These are phyloP conservation scores for Annulohypoxylon maeteangense DNA, from an alignment of 495 filamentous ascomycete genomes.

Conservation along the genomic window DNA sequence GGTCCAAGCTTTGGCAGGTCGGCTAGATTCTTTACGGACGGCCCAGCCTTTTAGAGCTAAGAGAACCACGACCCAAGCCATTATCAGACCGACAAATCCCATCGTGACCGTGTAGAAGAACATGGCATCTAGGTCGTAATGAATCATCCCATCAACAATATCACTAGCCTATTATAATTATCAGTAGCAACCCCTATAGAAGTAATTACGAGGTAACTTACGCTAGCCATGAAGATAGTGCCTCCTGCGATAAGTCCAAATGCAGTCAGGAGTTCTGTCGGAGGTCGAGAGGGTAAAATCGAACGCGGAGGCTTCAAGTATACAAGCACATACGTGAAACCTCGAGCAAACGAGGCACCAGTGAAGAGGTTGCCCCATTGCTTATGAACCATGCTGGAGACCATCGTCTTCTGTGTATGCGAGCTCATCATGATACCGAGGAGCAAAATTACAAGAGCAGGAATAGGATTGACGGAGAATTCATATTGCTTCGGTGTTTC, in stretches of 20 bases:
- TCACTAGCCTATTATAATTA: conserved; percentile 65
- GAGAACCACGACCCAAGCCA: conserved; percentile 82
- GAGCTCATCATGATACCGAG: conserved; percentile 94
- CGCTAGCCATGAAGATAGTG: conserved; percentile 92
- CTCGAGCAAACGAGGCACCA: conserved; percentile 80
- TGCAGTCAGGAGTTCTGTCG: conserved; percentile 83
- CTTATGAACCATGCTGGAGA: conserved; percentile 92
- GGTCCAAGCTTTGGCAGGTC: conserved; percentile 31
- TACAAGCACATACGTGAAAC: conserved; percentile 79
- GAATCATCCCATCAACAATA: conserved; percentile 80
- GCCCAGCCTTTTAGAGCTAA: conserved; percentile 95
- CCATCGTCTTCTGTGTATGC: conserved; percentile 85
- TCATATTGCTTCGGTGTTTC: conserved; percentile 72
- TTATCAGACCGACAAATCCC: conserved; percentile 82
- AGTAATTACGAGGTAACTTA: conserved; percentile 55
- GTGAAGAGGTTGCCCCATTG: conserved; percentile 92
- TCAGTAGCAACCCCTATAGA: conserved; percentile 27
- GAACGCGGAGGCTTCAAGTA: conserved; percentile 87
- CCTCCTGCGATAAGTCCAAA: conserved; percentile 92
- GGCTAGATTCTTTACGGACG: conserved; percentile 64
- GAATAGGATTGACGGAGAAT: conserved; percentile 89
- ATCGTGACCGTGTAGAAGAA: conserved; percentile 92
- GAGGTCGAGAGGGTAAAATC: conserved; percentile 87
- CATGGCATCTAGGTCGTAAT: conserved; percentile 80
- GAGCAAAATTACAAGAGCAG: conserved; percentile 83